These are phyloP conservation scores for Ceriops zippeliana DNA, from an alignment of 345 rosid genomes.

Conservation along the genomic window DNA sequence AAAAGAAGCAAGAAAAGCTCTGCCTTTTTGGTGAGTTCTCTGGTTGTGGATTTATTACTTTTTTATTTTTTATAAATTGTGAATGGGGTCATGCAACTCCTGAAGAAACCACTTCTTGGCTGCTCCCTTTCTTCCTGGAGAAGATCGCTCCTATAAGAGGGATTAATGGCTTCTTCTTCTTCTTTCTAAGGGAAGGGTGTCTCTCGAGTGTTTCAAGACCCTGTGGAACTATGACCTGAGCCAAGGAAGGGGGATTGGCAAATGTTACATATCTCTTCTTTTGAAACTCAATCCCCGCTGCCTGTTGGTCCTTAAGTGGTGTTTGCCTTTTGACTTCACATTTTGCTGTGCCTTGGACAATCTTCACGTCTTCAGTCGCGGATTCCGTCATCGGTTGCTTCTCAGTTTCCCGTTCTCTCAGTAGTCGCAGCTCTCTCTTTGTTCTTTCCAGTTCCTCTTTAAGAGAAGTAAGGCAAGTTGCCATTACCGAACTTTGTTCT, in stretches of 20 bases:
- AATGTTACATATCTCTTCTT: conserved; percentile 67
- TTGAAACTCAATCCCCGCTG: conserved; percentile 31
- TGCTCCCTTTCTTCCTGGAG: conserved; percentile 46
- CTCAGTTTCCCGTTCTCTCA: conserved; percentile 33
- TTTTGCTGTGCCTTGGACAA: conserved; percentile 36
- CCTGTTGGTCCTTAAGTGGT: conserved; percentile 12
- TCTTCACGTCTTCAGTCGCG: conserved; percentile 39
- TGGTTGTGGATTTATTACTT: too few relatives aligned
- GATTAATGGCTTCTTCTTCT: conserved; percentile 64
- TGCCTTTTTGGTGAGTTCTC: neutral
- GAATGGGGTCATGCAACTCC: neutral
- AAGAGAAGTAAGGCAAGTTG: conserved; percentile 49
- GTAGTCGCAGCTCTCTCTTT: conserved; percentile 54
- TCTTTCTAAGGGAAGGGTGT: conserved; percentile 59
- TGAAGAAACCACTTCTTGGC: conserved; percentile 1
- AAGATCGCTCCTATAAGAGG: conserved; percentile 66
- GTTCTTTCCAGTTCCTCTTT: conserved; percentile 74
- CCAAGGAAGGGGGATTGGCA: conserved; percentile 41
- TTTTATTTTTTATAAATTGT: too few relatives aligned
- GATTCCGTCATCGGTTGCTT: conserved; percentile 27
- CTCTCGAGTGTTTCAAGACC: conserved; percentile 47
- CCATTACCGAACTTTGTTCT: conserved; percentile 64
- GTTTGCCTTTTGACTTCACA: conserved; percentile 29
- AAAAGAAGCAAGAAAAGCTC: neutral
- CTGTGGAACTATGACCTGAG: conserved; percentile 33